A percentile compares a stretch with the other conserved stretches of the same genome.
These are phyloP conservation scores for Hemileccinum impolitum DNA, from an alignment of 768 basidiomycete genomes.

Conservation along the genomic window DNA sequence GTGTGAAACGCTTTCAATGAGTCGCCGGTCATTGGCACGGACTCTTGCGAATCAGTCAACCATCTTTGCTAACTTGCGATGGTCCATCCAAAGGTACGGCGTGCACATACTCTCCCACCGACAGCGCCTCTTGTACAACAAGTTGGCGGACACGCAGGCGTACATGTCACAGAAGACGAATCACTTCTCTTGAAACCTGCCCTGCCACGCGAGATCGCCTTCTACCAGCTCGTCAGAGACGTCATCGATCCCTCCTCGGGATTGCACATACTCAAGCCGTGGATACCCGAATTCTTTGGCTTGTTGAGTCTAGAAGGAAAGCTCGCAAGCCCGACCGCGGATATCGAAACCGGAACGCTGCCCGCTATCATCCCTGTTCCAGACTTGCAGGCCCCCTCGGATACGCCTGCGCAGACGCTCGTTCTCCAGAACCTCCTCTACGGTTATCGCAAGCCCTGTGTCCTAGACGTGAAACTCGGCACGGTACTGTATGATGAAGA, in stretches of 20 bases:
- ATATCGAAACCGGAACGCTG: slow-evolving; percentile 1
- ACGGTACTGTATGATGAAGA: slow-evolving; percentile 77
- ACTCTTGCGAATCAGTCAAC: no score
- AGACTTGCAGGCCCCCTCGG: slow-evolving; percentile 39
- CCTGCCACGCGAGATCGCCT: slow-evolving; percentile 58
- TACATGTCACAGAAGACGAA: slow-evolving; percentile 68
- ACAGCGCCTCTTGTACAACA: slow-evolving; percentile 47
- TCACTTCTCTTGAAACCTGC: slow-evolving; percentile 82
- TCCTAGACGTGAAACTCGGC: slow-evolving; percentile 93
- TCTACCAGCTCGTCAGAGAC: slow-evolving; percentile 57
- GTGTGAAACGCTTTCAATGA: no score
- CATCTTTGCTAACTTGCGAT: background rate
- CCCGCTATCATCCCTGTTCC: slow-evolving; percentile 23
- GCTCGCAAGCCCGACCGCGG: slow-evolving; percentile 16
- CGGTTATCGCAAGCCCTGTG: slow-evolving; percentile 74
- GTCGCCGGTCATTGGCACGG: no score
- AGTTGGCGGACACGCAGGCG: slow-evolving; percentile 79
- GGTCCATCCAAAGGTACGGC: slow-evolving; percentile 7
- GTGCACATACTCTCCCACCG: slow-evolving; percentile 19
- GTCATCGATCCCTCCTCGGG: slow-evolving; percentile 25
- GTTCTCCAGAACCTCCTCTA: slow-evolving; percentile 83
- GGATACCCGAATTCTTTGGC: slow-evolving; percentile 76
- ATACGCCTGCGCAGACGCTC: slow-evolving; percentile 51
- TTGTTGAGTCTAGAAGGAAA: slow-evolving; percentile 69
- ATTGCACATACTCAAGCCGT: slow-evolving; percentile 41